phyloP scores from a whole-genome alignment of 108 stramenopile species.

The Cylindrotheca closterium region DNA sequence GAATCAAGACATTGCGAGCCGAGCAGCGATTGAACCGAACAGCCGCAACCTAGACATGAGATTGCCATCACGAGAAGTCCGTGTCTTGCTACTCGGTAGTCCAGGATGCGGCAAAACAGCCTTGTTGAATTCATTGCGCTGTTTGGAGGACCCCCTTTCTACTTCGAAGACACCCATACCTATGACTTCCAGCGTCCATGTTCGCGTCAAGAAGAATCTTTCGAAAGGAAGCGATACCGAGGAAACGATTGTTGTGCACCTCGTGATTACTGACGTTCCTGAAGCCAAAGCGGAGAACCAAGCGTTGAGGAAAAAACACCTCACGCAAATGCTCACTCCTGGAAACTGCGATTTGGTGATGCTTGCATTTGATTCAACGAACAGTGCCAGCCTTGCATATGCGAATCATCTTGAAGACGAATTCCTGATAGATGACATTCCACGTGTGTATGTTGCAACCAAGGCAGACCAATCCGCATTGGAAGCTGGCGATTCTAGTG shows the following conservation, averaged over 20 bases:
- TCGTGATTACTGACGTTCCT: constrained; percentile 74
- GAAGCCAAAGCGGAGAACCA: constrained; percentile 35
- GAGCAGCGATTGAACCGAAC: constrained; percentile 3
- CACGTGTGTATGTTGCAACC: constrained; percentile 63
- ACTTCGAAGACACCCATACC: constrained; percentile 32
- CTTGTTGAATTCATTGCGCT: constrained; percentile 41
- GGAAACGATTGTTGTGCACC: constrained; percentile 56
- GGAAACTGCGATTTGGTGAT: constrained; percentile 62
- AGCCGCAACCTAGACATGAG: constrained; percentile 19
- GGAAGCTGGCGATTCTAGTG: constrained; percentile 13
- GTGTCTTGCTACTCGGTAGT: constrained; percentile 63
- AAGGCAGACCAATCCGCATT: constrained; percentile 33
- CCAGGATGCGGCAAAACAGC: constrained; percentile 47
- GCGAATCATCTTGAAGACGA: constrained; percentile 53
- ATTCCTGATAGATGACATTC: constrained; percentile 59
- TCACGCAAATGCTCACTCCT: constrained; percentile 30
- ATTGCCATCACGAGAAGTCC: constrained; percentile 51
- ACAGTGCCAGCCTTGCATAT: constrained; percentile 52
- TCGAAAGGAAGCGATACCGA: constrained; percentile 8
- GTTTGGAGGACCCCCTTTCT: constrained; percentile 7
- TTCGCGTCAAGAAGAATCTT: constrained; percentile 43
- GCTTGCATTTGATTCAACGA: constrained; percentile 60
- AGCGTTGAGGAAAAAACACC: constrained; percentile 23
- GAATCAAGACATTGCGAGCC: constrained; percentile 10
- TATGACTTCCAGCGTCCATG: constrained; percentile 31